phyloP scores from a whole-genome alignment of 805 yeast species.

The Candida koratica region DNA sequence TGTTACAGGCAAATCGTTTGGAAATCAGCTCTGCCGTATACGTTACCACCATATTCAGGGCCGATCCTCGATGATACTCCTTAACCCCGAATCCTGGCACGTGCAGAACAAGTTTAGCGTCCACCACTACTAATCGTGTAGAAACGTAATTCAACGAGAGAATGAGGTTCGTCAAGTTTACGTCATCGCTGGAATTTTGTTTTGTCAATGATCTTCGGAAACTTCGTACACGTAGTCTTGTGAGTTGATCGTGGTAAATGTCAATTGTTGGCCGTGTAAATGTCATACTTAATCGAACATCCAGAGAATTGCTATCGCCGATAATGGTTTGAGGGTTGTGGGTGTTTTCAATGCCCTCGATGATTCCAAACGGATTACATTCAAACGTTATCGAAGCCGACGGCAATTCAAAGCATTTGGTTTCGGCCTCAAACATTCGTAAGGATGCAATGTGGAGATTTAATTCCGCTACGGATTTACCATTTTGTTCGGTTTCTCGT shows the following conservation, averaged over 20 bases:
- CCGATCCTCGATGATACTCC: constrained; percentile 23
- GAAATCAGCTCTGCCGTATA: constrained; percentile 22
- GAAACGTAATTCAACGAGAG: constrained; percentile 14
- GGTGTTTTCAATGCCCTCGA: constrained; percentile 19
- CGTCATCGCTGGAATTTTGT: constrained; percentile 7
- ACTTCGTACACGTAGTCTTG: constrained; percentile 14
- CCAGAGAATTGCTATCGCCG: constrained; percentile 4
- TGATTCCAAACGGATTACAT: constrained; percentile 21
- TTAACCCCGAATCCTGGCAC: constrained; percentile 23
- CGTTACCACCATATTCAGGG: constrained; percentile 24
- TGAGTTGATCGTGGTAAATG: constrained; percentile 37
- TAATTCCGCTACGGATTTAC: constrained; percentile 11
- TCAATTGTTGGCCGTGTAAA: constrained; percentile 35
- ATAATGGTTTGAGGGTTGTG: constrained; percentile 5
- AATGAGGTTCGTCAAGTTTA: constrained; percentile 17
- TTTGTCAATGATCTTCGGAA: constrained; percentile 9
- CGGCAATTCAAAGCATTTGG: constrained; percentile 33
- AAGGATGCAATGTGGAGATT: constrained; percentile 26
- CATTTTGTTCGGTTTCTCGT: constrained; percentile 12
- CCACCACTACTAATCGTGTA: constrained; percentile 27
- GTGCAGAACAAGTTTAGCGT: constrained; percentile 26
- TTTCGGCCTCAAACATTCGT: constrained; percentile 25
- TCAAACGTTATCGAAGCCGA: constrained; percentile 26
- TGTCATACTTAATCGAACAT: constrained; percentile 16
- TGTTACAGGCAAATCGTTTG: constrained; percentile 25